These are phyloP conservation scores for Ambrosia artemisiifolia DNA, from an alignment of 129 eudicot genomes.

Conservation along the genomic window DNA sequence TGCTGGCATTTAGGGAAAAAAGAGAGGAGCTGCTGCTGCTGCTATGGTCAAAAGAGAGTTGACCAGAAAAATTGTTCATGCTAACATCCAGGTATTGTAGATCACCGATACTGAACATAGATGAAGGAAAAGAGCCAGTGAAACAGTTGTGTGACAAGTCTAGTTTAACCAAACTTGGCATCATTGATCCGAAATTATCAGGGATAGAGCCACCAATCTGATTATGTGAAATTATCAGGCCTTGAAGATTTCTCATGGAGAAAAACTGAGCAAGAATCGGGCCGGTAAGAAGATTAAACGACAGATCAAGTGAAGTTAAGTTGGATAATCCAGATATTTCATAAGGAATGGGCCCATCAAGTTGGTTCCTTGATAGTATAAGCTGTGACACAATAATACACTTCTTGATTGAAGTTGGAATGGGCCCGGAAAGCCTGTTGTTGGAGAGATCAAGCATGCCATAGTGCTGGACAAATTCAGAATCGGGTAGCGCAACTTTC, in stretches of 20 bases:
- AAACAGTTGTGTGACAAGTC: conserved; percentile 63
- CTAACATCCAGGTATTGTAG: conserved; percentile 68
- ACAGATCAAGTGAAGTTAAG: conserved; percentile 70
- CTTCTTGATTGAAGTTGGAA: conserved; percentile 62
- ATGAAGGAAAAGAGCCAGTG: conserved; percentile 61
- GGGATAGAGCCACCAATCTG: conserved; percentile 59
- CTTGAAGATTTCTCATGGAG: conserved; percentile 75
- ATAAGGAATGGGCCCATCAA: conserved; percentile 69
- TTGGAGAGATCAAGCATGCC: conserved; percentile 94
- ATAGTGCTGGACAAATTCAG: conserved; percentile 82
- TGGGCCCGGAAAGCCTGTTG: conserved; percentile 62
- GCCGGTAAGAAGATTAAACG: conserved; percentile 59
- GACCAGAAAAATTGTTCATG: conserved; percentile 65
- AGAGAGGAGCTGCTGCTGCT: conserved; percentile 52
- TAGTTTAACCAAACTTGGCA: conserved; percentile 66
- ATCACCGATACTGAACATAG: conserved; percentile 50
- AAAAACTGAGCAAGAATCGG: conserved; percentile 44
- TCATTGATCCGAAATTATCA: conserved; percentile 38
- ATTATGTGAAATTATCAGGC: conserved; percentile 68
- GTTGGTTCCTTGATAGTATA: conserved; percentile 58
- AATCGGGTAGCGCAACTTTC: conserved; percentile 72
- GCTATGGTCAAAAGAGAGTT: conserved; percentile 32
- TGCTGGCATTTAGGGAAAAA: conserved; percentile 67
- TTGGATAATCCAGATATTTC: conserved; percentile 55
- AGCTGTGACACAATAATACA: conserved; percentile 61